Conservation (phyloP, 306 rosid genomes). For the Potentilla sterilis region DNA sequence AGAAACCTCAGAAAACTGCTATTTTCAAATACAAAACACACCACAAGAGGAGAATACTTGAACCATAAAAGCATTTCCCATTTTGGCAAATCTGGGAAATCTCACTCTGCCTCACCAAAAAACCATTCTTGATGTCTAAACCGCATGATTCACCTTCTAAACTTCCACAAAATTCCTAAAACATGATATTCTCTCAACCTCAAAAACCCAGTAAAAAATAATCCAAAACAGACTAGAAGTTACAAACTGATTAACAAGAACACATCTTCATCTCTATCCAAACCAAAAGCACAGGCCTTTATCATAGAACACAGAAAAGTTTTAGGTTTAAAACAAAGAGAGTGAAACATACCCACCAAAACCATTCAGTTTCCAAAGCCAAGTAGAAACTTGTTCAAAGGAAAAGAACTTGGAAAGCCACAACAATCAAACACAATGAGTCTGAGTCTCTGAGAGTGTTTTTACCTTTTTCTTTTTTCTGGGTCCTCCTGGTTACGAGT, state of each 20-base stretch:
- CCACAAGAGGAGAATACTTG: neutral
- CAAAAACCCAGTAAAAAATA: slow-evolving; percentile 11
- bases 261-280: neutral
- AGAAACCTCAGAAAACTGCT: neutral
- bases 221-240: neutral
- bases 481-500: slow-evolving; percentile 1
- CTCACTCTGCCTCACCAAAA: neutral
- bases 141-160: neutral
- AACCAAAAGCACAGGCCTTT: neutral
- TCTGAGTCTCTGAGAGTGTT: neutral
- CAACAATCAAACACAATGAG: slow-evolving; percentile 2
- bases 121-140: neutral
- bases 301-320: neutral
- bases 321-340: neutral
- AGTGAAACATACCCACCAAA: slow-evolving; percentile 7
- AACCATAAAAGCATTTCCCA: neutral
- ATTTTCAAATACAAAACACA: neutral
- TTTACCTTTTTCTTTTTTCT: neutral
- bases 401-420: slow-evolving; percentile 10
- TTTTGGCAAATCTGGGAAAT: slow-evolving; percentile 3
- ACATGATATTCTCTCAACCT: neutral
- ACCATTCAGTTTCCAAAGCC: slow-evolving; percentile 21
- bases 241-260: neutral
- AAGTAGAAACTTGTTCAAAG: slow-evolving; percentile 13
- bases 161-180: neutral